Percentiles rank a stretch among this genome's conserved stretches.
Evolutionary conservation across 345 rosid genomes (phyloP).

Genomic region (Brassica nigra): DNA sequence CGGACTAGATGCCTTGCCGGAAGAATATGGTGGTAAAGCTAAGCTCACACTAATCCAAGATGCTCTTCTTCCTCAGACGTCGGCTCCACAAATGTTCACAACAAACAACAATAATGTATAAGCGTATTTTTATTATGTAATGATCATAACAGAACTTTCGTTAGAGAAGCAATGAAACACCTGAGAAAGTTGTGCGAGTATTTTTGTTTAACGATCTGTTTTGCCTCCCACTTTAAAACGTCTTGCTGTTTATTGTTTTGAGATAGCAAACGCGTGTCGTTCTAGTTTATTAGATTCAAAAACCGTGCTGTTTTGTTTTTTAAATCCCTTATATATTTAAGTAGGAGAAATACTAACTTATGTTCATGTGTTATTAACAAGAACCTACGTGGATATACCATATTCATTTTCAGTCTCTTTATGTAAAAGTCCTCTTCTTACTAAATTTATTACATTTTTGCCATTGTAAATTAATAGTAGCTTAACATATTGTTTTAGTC

Average conservation of each 20-base stretch:
- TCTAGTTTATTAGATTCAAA: too few species aligned
- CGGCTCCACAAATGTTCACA: neutral
- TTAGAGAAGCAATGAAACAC: neutral
- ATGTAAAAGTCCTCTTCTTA: too few species aligned
- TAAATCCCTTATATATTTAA: too few species aligned
- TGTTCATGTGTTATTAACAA: too few species aligned
- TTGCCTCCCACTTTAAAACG: neutral
- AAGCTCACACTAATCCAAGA: conserved; percentile 44
- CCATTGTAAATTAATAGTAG: too few species aligned
- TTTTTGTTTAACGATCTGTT: neutral
- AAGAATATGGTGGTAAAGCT: conserved; percentile 76
- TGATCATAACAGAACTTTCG: neutral
- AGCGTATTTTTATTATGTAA: neutral
- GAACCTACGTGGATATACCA: too few species aligned
- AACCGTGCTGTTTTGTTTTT: neutral
- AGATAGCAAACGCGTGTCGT: too few species aligned
- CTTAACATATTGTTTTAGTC: too few species aligned
- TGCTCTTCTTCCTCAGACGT: conserved; percentile 9
- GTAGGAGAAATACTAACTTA: too few species aligned
- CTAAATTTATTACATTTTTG: too few species aligned
- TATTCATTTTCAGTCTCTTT: too few species aligned
- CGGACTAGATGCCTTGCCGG: conserved; percentile 64
- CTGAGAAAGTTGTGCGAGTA: conserved; percentile 6
- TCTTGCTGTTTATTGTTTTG: neutral
- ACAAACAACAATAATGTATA: neutral